Evolutionary conservation across 257 asterid species (phyloP).

Genomic region (Lavandula angustifolia): DNA sequence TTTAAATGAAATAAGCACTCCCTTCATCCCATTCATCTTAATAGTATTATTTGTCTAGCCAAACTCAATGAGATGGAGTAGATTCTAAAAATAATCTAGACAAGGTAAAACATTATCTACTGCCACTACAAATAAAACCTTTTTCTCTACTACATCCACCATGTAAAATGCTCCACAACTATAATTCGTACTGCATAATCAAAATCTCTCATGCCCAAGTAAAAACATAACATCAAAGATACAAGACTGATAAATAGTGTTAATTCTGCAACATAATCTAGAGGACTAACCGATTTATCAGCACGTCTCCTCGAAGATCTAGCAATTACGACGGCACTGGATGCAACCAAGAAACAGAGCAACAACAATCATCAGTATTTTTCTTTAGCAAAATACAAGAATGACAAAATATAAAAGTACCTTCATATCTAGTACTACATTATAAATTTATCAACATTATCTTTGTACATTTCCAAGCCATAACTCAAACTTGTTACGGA

Average conservation of each 20-base stretch:
- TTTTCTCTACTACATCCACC: too few species aligned
- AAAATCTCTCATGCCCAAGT: neutral
- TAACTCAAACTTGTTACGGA: too few species aligned
- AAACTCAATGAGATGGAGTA: too few species aligned
- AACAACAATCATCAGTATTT: neutral
- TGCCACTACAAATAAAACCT: neutral
- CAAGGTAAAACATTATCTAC: too few species aligned
- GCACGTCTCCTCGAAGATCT: neutral
- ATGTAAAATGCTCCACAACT: neutral
- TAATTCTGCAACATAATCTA: conserved; percentile 35
- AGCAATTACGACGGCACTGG: conserved; percentile 41
- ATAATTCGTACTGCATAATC: neutral
- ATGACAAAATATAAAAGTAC: conserved; percentile 1
- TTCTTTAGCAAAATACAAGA: neutral
- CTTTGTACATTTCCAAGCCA: too few species aligned
- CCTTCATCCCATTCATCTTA: too few species aligned
- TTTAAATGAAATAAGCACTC: too few species aligned
- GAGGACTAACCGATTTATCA: neutral
- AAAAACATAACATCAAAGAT: conserved; percentile 16
- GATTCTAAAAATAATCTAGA: too few species aligned
- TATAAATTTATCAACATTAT: too few species aligned
- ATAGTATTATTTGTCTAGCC: too few species aligned
- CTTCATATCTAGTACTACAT: too few species aligned
- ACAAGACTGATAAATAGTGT: conserved; percentile 9
- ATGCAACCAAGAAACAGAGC: neutral